These are phyloP conservation scores for Penicillium sp. DNA, from an alignment of 2,329 filamentous ascomycete species.

Conservation along the genomic window DNA sequence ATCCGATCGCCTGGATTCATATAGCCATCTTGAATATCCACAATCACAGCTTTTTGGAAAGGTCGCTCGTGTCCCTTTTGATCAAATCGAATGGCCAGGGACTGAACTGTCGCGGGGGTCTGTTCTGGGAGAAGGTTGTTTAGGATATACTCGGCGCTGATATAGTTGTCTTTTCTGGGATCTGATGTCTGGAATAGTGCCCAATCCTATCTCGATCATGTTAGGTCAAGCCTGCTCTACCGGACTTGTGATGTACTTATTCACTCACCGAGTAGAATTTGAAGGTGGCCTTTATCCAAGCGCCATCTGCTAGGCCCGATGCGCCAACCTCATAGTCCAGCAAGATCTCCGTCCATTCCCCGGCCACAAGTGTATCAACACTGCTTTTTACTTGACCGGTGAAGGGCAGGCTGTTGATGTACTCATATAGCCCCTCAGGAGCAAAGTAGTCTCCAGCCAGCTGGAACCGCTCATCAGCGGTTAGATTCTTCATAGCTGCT, in stretches of 20 bases:
- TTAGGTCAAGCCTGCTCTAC: neutral
- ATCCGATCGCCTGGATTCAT: conserved; percentile 12
- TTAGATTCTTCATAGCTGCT: conserved; percentile 9
- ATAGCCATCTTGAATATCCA: conserved; percentile 14
- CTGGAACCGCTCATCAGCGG: neutral
- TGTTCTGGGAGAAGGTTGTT: conserved; percentile 3
- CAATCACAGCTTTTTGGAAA: conserved; percentile 13
- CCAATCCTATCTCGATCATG: conserved; percentile 4
- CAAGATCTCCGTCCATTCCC: conserved; percentile 10
- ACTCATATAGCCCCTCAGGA: conserved; percentile 10
- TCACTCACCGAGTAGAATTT: conserved; percentile 13
- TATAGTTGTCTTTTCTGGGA: conserved; percentile 10
- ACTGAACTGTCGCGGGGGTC: conserved; percentile 9
- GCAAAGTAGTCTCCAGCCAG: conserved; percentile 10
- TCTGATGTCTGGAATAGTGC: conserved; percentile 12
- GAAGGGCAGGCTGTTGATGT: conserved; percentile 10
- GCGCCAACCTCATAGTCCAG: conserved; percentile 11
- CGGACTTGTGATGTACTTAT: neutral
- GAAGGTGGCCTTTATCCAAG: conserved; percentile 13
- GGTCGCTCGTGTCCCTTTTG: conserved; percentile 13
- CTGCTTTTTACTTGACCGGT: conserved; percentile 8
- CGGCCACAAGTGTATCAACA: conserved; percentile 2
- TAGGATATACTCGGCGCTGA: conserved; percentile 11
- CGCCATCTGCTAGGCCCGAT: conserved; percentile 10
- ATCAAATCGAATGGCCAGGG: conserved; percentile 9